Percentiles rank a stretch among this genome's conserved stretches.
Evolutionary conservation across 169 alveolate genomes (phyloP).

Genomic region (Plasmodium coatneyi): DNA sequence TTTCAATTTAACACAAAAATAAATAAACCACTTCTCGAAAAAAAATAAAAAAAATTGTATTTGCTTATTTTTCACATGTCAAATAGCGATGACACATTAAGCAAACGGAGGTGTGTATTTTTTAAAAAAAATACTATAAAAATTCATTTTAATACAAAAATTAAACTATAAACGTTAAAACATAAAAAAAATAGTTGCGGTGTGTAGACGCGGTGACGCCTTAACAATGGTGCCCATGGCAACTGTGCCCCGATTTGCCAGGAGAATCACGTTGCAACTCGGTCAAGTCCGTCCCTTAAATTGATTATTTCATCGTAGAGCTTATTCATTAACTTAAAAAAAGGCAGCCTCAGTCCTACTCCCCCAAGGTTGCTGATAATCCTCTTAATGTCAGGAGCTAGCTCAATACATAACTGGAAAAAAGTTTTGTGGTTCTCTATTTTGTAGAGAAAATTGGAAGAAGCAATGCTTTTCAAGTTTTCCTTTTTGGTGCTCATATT

Average conservation of each 20-base stretch:
- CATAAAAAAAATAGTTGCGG: neutral
- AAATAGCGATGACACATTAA: neutral
- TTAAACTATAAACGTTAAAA: slow-evolving; percentile 26
- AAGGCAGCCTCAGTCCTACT: slow-evolving; percentile 33
- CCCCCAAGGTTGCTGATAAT: slow-evolving; percentile 20
- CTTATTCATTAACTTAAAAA: slow-evolving; percentile 29
- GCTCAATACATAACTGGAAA: slow-evolving; percentile 37
- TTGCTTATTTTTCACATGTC: neutral
- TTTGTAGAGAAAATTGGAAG: slow-evolving; percentile 9
- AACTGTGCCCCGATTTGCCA: neutral
- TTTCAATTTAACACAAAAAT: neutral
- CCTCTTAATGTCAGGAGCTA: slow-evolving; percentile 66
- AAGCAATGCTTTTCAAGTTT: slow-evolving; percentile 3
- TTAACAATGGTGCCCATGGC: neutral
- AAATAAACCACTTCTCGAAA: neutral
- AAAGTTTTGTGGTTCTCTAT: slow-evolving; percentile 62
- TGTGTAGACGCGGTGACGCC: neutral
- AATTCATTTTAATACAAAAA: slow-evolving; percentile 1
- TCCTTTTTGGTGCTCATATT: slow-evolving; percentile 32
- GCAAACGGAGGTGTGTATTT: neutral
- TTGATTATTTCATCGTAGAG: slow-evolving; percentile 55
- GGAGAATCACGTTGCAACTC: slow-evolving; percentile 5
- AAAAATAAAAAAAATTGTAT: neutral
- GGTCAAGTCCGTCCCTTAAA: slow-evolving; percentile 37
- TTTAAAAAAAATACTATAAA: neutral